Conservation (phyloP, 2,329 filamentous ascomycete genomes). For the Neofusicoccum sp. region DNA sequence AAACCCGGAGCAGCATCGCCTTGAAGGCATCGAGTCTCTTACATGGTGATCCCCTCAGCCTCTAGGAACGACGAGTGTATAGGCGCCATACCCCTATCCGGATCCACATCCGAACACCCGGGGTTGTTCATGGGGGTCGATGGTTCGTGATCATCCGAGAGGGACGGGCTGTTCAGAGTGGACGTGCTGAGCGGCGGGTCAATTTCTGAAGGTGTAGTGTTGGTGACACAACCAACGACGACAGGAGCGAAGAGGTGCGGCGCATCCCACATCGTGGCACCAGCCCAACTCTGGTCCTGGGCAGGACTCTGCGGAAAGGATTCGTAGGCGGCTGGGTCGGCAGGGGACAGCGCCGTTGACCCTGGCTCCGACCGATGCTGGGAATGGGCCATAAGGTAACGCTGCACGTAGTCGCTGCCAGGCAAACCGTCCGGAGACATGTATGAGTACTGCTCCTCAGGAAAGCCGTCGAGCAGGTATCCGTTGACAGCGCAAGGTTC, state of each 20-base stretch:
- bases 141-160: neutral
- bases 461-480: neutral
- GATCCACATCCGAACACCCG: slow-evolving; percentile 1
- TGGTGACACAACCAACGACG: neutral
- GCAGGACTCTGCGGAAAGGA: slow-evolving; percentile 3
- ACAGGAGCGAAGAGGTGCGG: neutral
- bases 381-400: neutral
- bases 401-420: neutral
- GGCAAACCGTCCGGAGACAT: neutral
- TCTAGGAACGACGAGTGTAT: neutral
- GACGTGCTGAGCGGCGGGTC: no score
- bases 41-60: neutral
- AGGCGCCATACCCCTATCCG: neutral
- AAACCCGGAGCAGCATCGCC: neutral
- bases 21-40: neutral
- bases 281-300: slow-evolving; percentile 4
- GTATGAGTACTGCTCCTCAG: neutral
- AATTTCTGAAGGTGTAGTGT: neutral
- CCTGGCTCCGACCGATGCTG: neutral
- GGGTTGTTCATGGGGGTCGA: slow-evolving; percentile 2
- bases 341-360: neutral
- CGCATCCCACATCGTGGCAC: neutral
- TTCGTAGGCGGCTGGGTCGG: neutral
- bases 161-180: neutral
- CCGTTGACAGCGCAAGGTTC: neutral